Evolutionary conservation across 768 basidiomycete species (phyloP).

Genomic region (Boletales sp.): DNA sequence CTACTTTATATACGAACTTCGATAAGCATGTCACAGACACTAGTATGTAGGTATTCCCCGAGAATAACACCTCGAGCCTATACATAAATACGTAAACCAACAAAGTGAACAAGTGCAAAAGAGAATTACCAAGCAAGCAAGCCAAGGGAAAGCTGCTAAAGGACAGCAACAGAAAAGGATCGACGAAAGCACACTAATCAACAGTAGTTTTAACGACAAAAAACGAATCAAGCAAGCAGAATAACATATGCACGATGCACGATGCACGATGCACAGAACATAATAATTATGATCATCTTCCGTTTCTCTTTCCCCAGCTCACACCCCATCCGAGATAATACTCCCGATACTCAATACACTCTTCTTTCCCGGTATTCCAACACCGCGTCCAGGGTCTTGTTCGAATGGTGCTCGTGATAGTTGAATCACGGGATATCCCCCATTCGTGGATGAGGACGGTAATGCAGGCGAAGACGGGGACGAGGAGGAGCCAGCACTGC

Average conservation of each 20-base stretch:
- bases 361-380: conserved; percentile 44
- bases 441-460: conserved; percentile 10
- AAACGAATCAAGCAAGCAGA: not conserved
- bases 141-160: too few species aligned
- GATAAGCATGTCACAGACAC: too few species aligned
- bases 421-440: conserved; percentile 27
- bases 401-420: conserved; percentile 32
- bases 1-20: too few species aligned
- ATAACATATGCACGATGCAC: conserved; percentile 4
- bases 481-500: conserved; percentile 17
- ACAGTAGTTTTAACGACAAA: too few species aligned
- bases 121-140: too few species aligned
- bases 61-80: too few species aligned
- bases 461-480: conserved; percentile 29
- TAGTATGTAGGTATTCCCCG: too few species aligned
- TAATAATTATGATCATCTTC: not conserved
- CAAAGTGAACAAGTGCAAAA: too few species aligned
- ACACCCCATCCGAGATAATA: conserved; percentile 54
- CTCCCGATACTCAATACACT: conserved; percentile 68
- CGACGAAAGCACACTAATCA: not conserved
- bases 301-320: not conserved
- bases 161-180: not conserved
- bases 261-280: not conserved
- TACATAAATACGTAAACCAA: too few species aligned
- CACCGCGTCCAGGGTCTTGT: conserved; percentile 23